phyloP scores from a whole-genome alignment of 108 stramenopile species.

The Skeletonema menzelii region DNA sequence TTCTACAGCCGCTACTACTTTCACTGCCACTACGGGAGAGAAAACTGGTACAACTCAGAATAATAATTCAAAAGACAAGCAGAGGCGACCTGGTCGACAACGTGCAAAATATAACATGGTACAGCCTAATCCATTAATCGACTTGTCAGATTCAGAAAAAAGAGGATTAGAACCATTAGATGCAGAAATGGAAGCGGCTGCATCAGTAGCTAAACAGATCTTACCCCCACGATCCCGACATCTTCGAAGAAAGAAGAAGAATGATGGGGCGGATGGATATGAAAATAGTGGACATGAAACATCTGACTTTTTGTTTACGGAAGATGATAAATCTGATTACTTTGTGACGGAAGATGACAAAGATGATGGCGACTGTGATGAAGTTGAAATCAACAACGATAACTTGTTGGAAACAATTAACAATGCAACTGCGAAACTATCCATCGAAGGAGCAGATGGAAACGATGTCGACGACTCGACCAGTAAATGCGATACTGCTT shows the following conservation, averaged over 20 bases:
- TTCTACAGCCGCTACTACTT: not conserved
- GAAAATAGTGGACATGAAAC: conserved; percentile 39
- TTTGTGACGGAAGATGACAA: conserved; percentile 1
- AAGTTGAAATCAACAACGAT: conserved; percentile 1
- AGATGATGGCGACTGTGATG: not conserved
- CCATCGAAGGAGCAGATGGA: not conserved
- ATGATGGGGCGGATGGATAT: conserved; percentile 15
- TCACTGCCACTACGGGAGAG: not conserved
- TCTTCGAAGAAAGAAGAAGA: not conserved
- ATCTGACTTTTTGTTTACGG: conserved; percentile 14
- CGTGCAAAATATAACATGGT: conserved; percentile 1
- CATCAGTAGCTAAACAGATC: not conserved
- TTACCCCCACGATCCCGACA: conserved; percentile 1
- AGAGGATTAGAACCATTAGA: conserved; percentile 9
- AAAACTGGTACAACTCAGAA: not conserved
- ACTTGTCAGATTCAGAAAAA: not conserved
- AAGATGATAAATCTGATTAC: conserved; percentile 8
- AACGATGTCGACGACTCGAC: not conserved
- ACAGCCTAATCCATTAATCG: not conserved
- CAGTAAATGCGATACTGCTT: not conserved
- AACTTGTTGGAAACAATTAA: not conserved
- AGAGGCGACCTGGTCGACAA: not conserved
- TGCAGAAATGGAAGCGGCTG: conserved; percentile 13
- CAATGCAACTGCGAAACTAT: not conserved
- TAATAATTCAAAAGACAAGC: not conserved